Conservation (phyloP, 1,139 yeast species). For the Suhomyces bokatorum region DNA sequence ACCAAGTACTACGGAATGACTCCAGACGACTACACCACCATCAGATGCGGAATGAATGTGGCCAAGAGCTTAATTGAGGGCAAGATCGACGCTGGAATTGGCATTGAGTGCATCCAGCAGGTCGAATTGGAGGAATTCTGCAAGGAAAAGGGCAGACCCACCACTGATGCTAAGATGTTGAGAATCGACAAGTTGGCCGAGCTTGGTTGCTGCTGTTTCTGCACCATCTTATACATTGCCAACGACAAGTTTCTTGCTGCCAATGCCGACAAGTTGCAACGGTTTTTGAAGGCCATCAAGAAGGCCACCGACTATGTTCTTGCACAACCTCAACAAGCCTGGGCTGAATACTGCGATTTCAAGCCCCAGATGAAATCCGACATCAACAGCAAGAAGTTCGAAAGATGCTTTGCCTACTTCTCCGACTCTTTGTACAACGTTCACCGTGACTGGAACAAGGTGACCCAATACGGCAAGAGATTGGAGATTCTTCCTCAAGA, state of each 20-base stretch:
- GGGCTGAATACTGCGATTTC: conserved; percentile 48
- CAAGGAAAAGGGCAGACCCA: conserved; percentile 44
- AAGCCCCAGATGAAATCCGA: conserved; percentile 48
- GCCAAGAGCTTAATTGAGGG: conserved; percentile 58
- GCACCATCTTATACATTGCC: conserved; percentile 55
- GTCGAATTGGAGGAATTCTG: conserved; percentile 57
- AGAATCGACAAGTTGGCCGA: conserved; percentile 59
- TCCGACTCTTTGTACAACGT: conserved; percentile 55
- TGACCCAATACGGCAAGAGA: conserved; percentile 56
- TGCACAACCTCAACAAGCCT: conserved; percentile 45
- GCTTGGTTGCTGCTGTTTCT: conserved; percentile 61
- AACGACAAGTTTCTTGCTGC: conserved; percentile 52
- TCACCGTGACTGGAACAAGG: conserved; percentile 58
- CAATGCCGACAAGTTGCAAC: conserved; percentile 49
- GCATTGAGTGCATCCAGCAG: conserved; percentile 60
- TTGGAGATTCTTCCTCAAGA: conserved; percentile 52
- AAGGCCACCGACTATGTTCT: conserved; percentile 51
- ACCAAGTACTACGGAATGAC: conserved; percentile 57
- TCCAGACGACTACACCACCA: conserved; percentile 58
- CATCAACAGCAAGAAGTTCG: conserved; percentile 48
- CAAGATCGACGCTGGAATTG: conserved; percentile 57
- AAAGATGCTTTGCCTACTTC: conserved; percentile 57
- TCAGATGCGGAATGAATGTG: conserved; percentile 62
- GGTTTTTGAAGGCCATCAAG: conserved; percentile 50
- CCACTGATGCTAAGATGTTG: conserved; percentile 53